A percentile compares a stretch with the other conserved stretches of the same genome.
Evolutionary conservation across 352 stramenopile species (phyloP).

Genomic region (Phytophthora sp.): DNA sequence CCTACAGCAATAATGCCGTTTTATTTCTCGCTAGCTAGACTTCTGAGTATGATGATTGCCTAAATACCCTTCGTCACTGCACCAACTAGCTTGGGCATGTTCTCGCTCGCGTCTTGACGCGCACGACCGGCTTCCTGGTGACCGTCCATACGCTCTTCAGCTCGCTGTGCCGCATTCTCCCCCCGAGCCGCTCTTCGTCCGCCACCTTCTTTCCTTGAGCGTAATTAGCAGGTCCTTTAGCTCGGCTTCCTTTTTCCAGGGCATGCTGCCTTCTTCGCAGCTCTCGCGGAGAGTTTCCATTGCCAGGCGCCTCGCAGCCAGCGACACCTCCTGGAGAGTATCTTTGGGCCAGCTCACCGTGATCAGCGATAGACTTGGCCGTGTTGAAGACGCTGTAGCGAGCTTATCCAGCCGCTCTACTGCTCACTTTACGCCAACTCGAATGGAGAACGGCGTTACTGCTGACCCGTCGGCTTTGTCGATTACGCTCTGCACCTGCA

Average conservation of each 20-base stretch:
- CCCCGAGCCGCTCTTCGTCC: background rate
- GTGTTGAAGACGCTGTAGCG: no score
- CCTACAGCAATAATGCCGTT: constrained; percentile 3
- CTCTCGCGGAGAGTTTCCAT: constrained; percentile 7
- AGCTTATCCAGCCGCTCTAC: no score
- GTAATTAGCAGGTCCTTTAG: constrained; percentile 12
- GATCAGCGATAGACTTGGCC: no score
- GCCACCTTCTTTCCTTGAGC: constrained; percentile 4
- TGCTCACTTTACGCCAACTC: no score
- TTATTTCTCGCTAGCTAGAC: no score
- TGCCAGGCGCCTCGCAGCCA: background rate
- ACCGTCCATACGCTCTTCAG: constrained; percentile 4
- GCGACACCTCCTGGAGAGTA: constrained; percentile 5
- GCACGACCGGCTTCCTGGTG: constrained; percentile 6
- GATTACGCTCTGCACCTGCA: no score
- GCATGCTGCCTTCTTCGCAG: background rate
- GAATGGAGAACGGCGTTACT: no score
- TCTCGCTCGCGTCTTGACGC: constrained; percentile 1
- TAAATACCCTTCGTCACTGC: background rate
- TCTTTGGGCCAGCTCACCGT: no score
- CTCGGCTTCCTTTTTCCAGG: constrained; percentile 8
- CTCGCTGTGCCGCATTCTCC: background rate
- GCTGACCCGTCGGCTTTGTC: no score
- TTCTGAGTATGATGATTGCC: constrained; percentile 1
- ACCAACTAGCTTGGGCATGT: constrained; percentile 1